Evolutionary conservation across 148 eudicot species (phyloP).

Genomic region (Rhododendron williamsianum): DNA sequence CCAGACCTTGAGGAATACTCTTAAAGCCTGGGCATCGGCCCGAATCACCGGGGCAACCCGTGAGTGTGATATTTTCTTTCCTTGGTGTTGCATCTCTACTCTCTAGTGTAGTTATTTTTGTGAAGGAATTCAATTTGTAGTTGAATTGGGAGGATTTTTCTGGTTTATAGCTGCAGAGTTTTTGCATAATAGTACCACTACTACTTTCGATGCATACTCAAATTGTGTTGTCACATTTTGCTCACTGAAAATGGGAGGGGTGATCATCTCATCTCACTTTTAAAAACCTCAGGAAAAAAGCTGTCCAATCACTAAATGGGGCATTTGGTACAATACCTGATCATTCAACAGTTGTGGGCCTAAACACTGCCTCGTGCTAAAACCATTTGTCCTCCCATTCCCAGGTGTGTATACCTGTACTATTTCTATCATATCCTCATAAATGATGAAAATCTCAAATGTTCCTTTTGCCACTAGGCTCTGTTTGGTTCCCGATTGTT

Average conservation of each 20-base stretch:
- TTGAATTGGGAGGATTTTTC: too few relatives aligned
- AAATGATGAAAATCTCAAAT: not conserved
- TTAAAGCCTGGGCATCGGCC: rapidly evolving
- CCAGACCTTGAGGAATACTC: too few relatives aligned
- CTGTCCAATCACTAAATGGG: not conserved
- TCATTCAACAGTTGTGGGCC: not conserved
- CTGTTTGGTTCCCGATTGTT: not conserved
- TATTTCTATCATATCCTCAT: not conserved
- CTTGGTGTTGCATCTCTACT: too few relatives aligned
- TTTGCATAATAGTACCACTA: too few relatives aligned
- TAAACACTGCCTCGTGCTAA: not conserved
- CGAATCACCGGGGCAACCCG: too few relatives aligned
- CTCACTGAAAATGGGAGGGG: not conserved
- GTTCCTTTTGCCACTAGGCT: not conserved
- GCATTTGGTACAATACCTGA: not conserved
- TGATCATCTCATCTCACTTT: not conserved
- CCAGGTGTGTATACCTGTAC: not conserved
- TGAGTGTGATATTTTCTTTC: too few relatives aligned
- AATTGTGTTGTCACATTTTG: not conserved
- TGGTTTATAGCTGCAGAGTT: too few relatives aligned
- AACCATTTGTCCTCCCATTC: not conserved
- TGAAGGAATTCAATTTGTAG: not conserved
- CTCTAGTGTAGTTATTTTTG: too few relatives aligned
- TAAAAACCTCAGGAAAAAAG: too few relatives aligned
- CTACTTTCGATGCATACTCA: not conserved